Base-by-base conservation (phyloP, 768 basidiomycete species). In the Amanita phalloides region DNA sequence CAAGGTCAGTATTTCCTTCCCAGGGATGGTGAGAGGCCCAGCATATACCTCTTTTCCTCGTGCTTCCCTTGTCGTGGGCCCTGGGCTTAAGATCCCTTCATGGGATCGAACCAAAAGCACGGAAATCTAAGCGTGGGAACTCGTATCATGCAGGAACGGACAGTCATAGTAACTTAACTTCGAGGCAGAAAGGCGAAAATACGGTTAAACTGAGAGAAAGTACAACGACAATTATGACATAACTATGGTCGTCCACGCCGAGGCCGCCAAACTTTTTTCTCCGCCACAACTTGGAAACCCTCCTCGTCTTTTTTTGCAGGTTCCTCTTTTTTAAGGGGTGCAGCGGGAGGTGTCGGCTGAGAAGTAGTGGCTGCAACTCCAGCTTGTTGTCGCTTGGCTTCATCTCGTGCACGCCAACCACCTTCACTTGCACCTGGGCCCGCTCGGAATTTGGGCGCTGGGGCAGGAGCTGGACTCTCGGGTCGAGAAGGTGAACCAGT, bases 261-360 rank as follows among this genome's bases (percentile, higher is more conserved):
- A 30, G 51, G 26, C 3, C 45, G 44, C 51, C 45, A 53, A 23
- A 53, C 45, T 30, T 69, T 65, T 59, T 68, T 68, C 51, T 65
- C 64, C 21, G 62, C 54, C 35, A 84, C 81, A 23, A 79, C 72
- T 7, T 82, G 79, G 74, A 88, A 88, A 3, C 87, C 86, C 58
- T 89, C 86, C 3, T 79, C 71, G 38, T 85, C 82, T 58, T 71
- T 76, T 57, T 71, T 76, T 57, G 68, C 68, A 4, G 62, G 46
- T 47, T 77, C 75, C 49, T 76, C 72, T 56, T 66, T 68, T 14
- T 61, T 53, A 7, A 66, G 60, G 0, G 71, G 68, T 39, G 75
- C 70, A 9, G 76, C 67, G 8, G 58, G 51, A 5, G 66, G 55
- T 32, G 49, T 26, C 28, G 14, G 38, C 11, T 55, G 38, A 42